phyloP scores from a whole-genome alignment of 306 rosid species.

The Ceratonia siliqua region DNA sequence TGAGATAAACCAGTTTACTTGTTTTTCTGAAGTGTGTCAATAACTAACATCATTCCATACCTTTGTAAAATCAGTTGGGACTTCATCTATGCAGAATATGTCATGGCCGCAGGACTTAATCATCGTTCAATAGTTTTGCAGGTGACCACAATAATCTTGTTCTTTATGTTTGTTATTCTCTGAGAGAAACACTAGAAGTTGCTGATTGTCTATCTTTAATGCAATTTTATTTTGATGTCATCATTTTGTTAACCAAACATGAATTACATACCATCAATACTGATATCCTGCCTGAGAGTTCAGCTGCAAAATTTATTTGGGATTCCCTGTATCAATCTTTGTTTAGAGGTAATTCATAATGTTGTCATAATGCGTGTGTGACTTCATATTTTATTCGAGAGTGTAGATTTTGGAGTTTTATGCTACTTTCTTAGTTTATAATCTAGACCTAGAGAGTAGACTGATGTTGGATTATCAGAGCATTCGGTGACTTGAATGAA shows the following conservation, averaged over 20 bases:
- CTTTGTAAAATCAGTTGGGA: conserved; percentile 80
- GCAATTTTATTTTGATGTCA: not conserved
- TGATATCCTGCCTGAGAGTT: not conserved
- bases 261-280: conserved; percentile 10
- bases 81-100: conserved; percentile 96
- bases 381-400: not conserved
- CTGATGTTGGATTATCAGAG: conserved; percentile 4
- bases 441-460: conserved; percentile 2
- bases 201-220: not conserved
- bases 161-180: not conserved
- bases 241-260: not conserved
- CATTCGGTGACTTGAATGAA: not conserved
- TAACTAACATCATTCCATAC: conserved; percentile 17
- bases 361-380: not conserved
- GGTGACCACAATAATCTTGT: conserved; percentile 33
- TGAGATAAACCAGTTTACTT: not conserved
- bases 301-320: not conserved
- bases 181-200: not conserved
- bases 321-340: not conserved
- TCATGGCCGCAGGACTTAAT: conserved; percentile 93
- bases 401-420: not conserved
- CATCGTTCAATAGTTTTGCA: conserved; percentile 96
- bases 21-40: not conserved
- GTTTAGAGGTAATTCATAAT: not conserved
- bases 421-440: not conserved